Evolutionary conservation across 2,329 filamentous ascomycete genomes (phyloP).

Genomic region (Colletotrichum graminicola): DNA sequence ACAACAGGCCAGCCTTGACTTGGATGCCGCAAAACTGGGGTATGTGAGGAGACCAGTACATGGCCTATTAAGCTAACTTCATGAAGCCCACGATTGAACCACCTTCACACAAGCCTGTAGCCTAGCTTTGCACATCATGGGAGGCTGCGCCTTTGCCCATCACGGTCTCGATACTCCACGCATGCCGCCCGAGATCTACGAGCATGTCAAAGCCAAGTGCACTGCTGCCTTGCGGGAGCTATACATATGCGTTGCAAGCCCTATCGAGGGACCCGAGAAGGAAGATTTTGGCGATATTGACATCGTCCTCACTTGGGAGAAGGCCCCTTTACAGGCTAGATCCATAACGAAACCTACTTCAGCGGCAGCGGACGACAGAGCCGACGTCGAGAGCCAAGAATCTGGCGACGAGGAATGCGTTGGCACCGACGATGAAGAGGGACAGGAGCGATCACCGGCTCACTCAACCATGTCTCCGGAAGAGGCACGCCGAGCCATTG

Average conservation of each 20-base stretch:
- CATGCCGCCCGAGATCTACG: slow-evolving; percentile 72
- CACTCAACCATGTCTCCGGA: not conserved
- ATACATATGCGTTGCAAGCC: slow-evolving; percentile 68
- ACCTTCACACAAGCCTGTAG: not conserved
- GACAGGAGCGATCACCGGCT: not conserved
- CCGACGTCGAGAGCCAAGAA: not conserved
- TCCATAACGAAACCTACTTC: not conserved
- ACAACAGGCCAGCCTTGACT: not conserved
- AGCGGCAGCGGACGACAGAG: too few species aligned
- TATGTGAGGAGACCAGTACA: not conserved
- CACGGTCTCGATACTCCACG: slow-evolving; percentile 72
- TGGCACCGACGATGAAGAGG: not conserved
- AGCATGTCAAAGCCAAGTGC: slow-evolving; percentile 60
- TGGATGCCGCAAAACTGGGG: not conserved
- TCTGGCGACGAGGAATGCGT: too few species aligned
- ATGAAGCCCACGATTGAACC: not conserved
- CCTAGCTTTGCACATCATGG: slow-evolving; percentile 63
- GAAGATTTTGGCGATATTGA: slow-evolving; percentile 79
- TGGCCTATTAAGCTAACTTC: not conserved
- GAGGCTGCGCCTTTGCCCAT: slow-evolving; percentile 70
- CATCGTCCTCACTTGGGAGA: slow-evolving; percentile 66
- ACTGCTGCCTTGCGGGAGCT: slow-evolving; percentile 61
- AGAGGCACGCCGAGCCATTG: slow-evolving; percentile 17
- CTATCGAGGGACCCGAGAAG: slow-evolving; percentile 79
- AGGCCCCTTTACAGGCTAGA: slow-evolving; percentile 37